Percentiles rank a stretch among this genome's conserved stretches.
Conservation (phyloP, 2,329 filamentous ascomycete genomes). For the Diplodia mutila region DNA sequence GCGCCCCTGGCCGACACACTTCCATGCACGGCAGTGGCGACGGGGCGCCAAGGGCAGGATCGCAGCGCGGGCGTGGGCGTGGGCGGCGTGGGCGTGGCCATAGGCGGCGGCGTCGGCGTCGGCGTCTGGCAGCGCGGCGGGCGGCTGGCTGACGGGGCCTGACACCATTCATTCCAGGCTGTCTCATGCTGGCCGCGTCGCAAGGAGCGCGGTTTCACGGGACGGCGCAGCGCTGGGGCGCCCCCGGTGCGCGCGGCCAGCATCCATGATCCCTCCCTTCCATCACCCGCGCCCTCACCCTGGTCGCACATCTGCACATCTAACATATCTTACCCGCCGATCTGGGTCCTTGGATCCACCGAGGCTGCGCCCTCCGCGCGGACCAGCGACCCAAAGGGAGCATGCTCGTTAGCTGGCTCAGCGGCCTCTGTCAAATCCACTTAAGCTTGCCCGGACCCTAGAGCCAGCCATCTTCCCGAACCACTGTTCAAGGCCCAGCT, state of each 20-base stretch:
- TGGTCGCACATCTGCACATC: conserved; percentile 28
- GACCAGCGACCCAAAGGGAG: conserved; percentile 24
- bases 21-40: background rate
- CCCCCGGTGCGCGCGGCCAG: conserved; percentile 15
- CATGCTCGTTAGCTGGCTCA: conserved; percentile 23
- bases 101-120: background rate
- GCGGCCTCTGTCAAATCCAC: conserved; percentile 24
- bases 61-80: background rate
- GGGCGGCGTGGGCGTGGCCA: background rate
- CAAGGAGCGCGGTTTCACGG: conserved; percentile 22
- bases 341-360: conserved; percentile 26
- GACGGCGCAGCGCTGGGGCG: conserved; percentile 20
- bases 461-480: conserved; percentile 26
- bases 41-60: conserved; percentile 7
- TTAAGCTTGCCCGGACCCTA: conserved; percentile 26
- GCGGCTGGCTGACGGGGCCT: conserved; percentile 11
- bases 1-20: background rate
- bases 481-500: conserved; percentile 21
- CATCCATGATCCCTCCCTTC: conserved; percentile 22
- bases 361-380: conserved; percentile 24
- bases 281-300: conserved; percentile 23
- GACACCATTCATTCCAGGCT: conserved; percentile 7
- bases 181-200: conserved; percentile 20
- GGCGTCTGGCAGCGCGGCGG: background rate
- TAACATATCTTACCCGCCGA: conserved; percentile 26